Evolutionary conservation across 192 early-diverging fungal genomes (phyloP), one percentile per base, ranked within the genome.

Genomic region (Rhizoclosmatium sp.): DNA sequence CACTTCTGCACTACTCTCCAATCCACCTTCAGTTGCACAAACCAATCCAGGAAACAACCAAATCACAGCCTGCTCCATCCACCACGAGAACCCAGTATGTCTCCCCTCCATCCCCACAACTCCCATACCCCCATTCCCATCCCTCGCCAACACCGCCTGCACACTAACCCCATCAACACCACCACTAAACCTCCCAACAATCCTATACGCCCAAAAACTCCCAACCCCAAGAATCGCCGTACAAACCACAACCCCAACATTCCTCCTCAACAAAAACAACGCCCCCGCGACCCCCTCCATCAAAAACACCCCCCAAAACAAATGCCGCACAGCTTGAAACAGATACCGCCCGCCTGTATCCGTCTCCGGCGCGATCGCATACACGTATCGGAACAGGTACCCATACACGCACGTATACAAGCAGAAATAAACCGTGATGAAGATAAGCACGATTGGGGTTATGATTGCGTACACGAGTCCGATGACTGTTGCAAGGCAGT

Each of bases 401-500:
- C 87, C 79, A 80, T 94, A 96, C 9, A 94, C 94, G 60, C 94
- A 67, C 68, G 91, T 92, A 41, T 88, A 90, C 21, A 95, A 75
- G 9, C 82, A 84, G 81, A 93, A 97, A 84, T 93, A 95, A 48
- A 93, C 72, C 1, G 85, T 79, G 0, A 93, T 91, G 70, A 97
- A 93, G 21, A 94, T 87, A 60, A 92, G 80, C 58, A 96, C 88
- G 59, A 95, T 82, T 2, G 96, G 96, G n/a, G 94, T 90, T 31
- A 96, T 87, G 56, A 90, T 88, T 45, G 88, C 87, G 80, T 96
- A 97, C 4, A 92, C 84, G n/a, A 95, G 73, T 7, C 96, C 96
- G 80, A 91, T 82, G 14, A 68, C 71, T 3, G 80, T 78, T 21
- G 82, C 49, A 42, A 87, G 80, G 0, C 77, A 64, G 68, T 87